A percentile compares a stretch with the other conserved stretches of the same genome.
Evolutionary conservation across 1,284 basidiomycete genomes (phyloP).

Genomic region (Somion occarium): DNA sequence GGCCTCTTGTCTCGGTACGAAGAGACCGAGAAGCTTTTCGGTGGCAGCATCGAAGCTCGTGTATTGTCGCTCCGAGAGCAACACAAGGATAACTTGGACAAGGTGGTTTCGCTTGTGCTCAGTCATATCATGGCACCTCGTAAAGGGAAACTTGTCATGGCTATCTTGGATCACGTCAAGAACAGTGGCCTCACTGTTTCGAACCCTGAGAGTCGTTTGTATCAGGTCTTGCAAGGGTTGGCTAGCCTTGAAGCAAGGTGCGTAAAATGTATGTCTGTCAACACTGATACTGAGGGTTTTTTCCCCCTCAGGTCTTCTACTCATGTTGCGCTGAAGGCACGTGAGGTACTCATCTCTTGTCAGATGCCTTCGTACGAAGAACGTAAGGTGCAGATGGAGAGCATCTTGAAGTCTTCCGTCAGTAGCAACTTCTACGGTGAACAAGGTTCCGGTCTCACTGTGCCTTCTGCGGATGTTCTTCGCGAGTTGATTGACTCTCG

Average conservation of each 20-base stretch:
- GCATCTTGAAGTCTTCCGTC: conserved; percentile 86
- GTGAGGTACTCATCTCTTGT: conserved; percentile 94
- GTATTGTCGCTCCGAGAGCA: conserved; percentile 89
- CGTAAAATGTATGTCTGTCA: conserved; percentile 20
- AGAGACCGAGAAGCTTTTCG: conserved; percentile 89
- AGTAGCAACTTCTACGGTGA: conserved; percentile 89
- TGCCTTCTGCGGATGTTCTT: conserved; percentile 82
- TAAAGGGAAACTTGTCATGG: conserved; percentile 87
- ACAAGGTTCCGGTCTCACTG: conserved; percentile 58
- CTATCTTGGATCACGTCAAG: conserved; percentile 88
- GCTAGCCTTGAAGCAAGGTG: conserved; percentile 86
- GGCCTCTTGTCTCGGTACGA: conserved; percentile 72
- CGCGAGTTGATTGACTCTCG: conserved; percentile 94
- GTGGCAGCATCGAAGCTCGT: conserved; percentile 88
- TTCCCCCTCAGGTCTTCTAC: conserved; percentile 68
- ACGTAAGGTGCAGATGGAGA: conserved; percentile 91
- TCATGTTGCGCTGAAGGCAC: conserved; percentile 90
- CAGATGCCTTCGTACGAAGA: conserved; percentile 98
- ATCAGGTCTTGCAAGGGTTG: conserved; percentile 72
- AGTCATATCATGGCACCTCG: conserved; percentile 95
- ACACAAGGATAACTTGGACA: conserved; percentile 89
- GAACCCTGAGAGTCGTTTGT: conserved; percentile 64
- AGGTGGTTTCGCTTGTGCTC: conserved; percentile 83
- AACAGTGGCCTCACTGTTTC: conserved; percentile 68
- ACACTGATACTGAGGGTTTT: conserved; percentile 8